Conservation (phyloP, 805 yeast genomes). For the Millerozyma acaciae region DNA sequence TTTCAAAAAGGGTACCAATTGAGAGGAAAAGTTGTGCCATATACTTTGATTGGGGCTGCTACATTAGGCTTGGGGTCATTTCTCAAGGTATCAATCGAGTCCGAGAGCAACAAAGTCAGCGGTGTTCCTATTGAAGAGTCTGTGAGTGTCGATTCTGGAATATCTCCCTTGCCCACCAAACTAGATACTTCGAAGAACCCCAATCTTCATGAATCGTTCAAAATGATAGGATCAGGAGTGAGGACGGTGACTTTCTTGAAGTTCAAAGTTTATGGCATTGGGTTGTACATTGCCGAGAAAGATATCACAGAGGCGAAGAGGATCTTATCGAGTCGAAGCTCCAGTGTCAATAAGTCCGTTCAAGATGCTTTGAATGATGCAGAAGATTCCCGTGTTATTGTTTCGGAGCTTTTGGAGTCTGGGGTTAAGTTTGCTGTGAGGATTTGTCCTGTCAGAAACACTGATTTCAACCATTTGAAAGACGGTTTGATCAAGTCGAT, state of each 20-base stretch:
- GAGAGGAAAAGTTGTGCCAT: no score
- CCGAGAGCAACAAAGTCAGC: conserved; percentile 1
- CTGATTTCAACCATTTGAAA: conserved; percentile 83
- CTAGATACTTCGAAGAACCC: conserved; percentile 11
- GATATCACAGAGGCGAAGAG: conserved; percentile 41
- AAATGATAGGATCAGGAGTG: conserved; percentile 74
- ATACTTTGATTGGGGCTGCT: no score
- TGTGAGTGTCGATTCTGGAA: conserved; percentile 46
- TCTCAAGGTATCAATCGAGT: no score
- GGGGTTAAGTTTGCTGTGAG: conserved; percentile 65
- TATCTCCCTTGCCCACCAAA: conserved; percentile 45
- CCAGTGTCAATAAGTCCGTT: conserved; percentile 11
- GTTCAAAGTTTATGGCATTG: conserved; percentile 84
- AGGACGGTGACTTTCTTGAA: conserved; percentile 78
- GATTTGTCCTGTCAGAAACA: conserved; percentile 82
- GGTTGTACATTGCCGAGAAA: conserved; percentile 66
- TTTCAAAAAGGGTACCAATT: no score
- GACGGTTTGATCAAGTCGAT: conserved; percentile 87
- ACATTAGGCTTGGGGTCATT: no score
- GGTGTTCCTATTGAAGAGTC: conserved; percentile 12
- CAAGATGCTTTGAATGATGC: conserved; percentile 47
- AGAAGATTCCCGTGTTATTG: conserved; percentile 46
- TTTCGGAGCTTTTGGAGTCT: conserved; percentile 54
- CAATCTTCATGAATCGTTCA: conserved; percentile 35
- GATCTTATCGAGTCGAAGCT: conserved; percentile 28